phyloP scores from a whole-genome alignment of 2,329 filamentous ascomycete genomes.

The Cordyceps cateniannulata region DNA sequence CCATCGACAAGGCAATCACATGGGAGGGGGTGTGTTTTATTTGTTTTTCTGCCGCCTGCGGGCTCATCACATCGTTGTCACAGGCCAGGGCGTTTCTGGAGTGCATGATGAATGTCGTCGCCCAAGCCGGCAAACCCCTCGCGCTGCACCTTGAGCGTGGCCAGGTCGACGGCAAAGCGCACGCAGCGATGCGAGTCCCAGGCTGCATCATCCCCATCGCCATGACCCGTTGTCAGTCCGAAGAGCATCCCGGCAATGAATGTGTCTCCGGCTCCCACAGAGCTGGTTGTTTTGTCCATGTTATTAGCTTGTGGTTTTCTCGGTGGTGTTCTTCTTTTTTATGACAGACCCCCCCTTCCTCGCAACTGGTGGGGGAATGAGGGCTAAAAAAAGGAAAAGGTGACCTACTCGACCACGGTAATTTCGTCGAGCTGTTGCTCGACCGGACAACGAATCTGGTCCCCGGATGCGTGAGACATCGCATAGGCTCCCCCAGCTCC shows the following conservation, averaged over 20 bases:
- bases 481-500: conserved; percentile 42
- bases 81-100: background rate
- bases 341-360: background rate
- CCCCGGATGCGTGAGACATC: conserved; percentile 23
- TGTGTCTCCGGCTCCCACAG: conserved; percentile 69
- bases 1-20: background rate
- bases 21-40: background rate
- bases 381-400: background rate
- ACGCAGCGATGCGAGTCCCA: conserved; percentile 46
- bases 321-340: background rate
- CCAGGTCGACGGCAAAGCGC: conserved; percentile 58
- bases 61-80: background rate
- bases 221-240: conserved; percentile 37
- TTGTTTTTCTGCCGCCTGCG: background rate
- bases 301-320: background rate
- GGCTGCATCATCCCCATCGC: conserved; percentile 23
- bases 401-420: conserved; percentile 50
- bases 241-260: conserved; percentile 69
- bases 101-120: conserved; percentile 17
- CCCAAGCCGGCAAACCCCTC: conserved; percentile 57
- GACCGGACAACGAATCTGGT: conserved; percentile 33
- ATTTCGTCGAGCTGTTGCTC: conserved; percentile 31
- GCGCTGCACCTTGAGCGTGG: conserved; percentile 59
- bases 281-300: conserved; percentile 35
- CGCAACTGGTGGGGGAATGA: too few relatives aligned